Evolutionary conservation across 2,329 filamentous ascomycete genomes (phyloP).

Genomic region (Coniella lustricola): DNA sequence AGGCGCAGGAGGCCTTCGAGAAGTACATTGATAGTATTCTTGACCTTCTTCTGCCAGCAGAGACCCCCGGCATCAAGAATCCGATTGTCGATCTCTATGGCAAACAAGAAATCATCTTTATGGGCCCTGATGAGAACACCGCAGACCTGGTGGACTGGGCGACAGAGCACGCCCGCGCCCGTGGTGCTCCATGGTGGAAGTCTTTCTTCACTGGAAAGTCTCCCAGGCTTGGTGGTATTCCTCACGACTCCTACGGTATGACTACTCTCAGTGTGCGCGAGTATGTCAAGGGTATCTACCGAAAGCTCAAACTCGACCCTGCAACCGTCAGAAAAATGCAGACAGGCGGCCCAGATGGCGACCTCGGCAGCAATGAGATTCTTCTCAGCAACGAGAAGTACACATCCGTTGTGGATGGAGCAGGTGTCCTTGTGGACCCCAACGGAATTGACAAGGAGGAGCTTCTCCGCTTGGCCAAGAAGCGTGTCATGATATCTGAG

Average conservation of each 20-base stretch:
- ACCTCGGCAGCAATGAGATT: slow-evolving; percentile 96
- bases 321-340: slow-evolving; percentile 86
- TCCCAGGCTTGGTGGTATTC: slow-evolving; percentile 90
- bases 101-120: slow-evolving; percentile 94
- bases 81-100: slow-evolving; percentile 93
- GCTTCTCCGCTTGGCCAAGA: slow-evolving; percentile 75
- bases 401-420: slow-evolving; percentile 89
- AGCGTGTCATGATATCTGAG: slow-evolving; percentile 80
- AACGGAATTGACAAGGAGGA: slow-evolving; percentile 81
- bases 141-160: slow-evolving; percentile 97
- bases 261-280: slow-evolving; percentile 94
- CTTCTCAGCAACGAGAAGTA: slow-evolving; percentile 94
- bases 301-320: slow-evolving; percentile 86
- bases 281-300: slow-evolving; percentile 93
- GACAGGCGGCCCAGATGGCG: slow-evolving; percentile 93
- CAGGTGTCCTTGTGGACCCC: slow-evolving; percentile 89
- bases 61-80: slow-evolving; percentile 96
- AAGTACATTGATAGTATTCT: slow-evolving; percentile 99
- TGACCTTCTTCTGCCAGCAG: slow-evolving; percentile 82
- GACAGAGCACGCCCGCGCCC: slow-evolving; percentile 82
- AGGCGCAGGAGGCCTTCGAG: slow-evolving; percentile 86
- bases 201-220: slow-evolving; percentile 99
- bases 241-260: slow-evolving; percentile 95
- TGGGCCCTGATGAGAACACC: slow-evolving; percentile 98
- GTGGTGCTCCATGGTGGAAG: slow-evolving; percentile 98